Evolutionary conservation across 208 protist genomes (phyloP), one percentile per base, ranked within the genome.

Genomic region (Leishmania amazonensis): DNA sequence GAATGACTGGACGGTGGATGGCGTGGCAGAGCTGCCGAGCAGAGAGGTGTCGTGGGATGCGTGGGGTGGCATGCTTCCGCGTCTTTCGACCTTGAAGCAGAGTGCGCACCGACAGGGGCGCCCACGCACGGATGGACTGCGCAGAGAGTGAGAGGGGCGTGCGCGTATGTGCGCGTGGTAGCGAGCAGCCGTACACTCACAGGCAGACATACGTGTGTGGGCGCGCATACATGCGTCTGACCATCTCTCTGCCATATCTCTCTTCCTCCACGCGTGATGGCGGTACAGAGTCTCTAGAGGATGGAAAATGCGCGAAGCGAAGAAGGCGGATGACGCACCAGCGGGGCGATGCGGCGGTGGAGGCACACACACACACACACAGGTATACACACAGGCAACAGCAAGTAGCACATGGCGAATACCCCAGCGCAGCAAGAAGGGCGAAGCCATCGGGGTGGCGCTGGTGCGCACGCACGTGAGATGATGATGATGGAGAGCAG

Each of bases 271-370:
- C 31, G 62, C 28, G 62, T 17, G 31, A 68, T 68, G 62, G 51
- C 31, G 62, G 62, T 68, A 68, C 62, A 68, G 11, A 40, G 31
- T 68, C 62, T 68, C 58, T 64, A 64, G 58, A 64, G 58, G 58
- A 21, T 21, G 51, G 15, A 54, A 21, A 54, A 21, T 21, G 15
- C 6, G 51, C 51, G 17, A 54, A 54, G 17, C 51, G 15, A 54
- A 19, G 17, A 54, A 54, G 51, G 15, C 17, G 17, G 15, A 8
- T 15, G 15, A 21, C 51, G 17, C 17, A 54, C 51, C 0, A 15
- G 51, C 51, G 51, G 51, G 51, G 51, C 17, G 51, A 31, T 17
- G 58, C n/a, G 24, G 58, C 9, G 31, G 58, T 17, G 28, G 8
- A 64, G 58, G 58, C n/a, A 64, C 24, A 62, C 0, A 62, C 24